Conservation (phyloP, 2,329 filamentous ascomycete genomes). For the Colletotrichum sp. region DNA sequence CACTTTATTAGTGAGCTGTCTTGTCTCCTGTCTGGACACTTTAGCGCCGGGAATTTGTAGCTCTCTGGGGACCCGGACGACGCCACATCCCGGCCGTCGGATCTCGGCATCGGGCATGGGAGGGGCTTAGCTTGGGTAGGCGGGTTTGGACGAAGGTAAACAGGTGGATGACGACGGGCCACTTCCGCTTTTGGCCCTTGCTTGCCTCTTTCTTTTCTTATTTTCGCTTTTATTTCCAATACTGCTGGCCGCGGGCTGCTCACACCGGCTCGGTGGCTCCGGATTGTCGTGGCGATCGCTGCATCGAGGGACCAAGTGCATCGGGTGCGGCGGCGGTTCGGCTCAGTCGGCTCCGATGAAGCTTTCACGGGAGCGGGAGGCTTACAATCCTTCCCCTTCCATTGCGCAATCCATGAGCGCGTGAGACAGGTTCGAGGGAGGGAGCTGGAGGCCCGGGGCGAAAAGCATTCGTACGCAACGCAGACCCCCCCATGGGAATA, state of each 20-base stretch:
- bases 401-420: slow-evolving; percentile 10
- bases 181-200: neutral
- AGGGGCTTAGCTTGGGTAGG: neutral
- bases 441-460: neutral
- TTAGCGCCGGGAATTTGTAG: neutral
- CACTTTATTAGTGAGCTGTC: neutral
- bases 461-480: neutral
- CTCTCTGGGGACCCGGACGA: slow-evolving; percentile 3
- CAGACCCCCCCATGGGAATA: neutral
- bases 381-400: neutral
- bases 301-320: neutral
- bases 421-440: neutral
- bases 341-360: neutral
- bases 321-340: neutral
- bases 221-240: neutral
- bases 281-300: neutral
- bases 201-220: neutral
- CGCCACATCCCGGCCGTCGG: slow-evolving; percentile 20
- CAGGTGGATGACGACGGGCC: neutral
- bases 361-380: neutral
- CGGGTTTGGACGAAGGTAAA: slow-evolving; percentile 3
- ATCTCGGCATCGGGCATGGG: slow-evolving; percentile 9
- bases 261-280: neutral
- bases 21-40: neutral
- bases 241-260: neutral